These are phyloP conservation scores for Urostyla sp. DNA, from an alignment of 73 alveolate species.

Conservation along the genomic window DNA sequence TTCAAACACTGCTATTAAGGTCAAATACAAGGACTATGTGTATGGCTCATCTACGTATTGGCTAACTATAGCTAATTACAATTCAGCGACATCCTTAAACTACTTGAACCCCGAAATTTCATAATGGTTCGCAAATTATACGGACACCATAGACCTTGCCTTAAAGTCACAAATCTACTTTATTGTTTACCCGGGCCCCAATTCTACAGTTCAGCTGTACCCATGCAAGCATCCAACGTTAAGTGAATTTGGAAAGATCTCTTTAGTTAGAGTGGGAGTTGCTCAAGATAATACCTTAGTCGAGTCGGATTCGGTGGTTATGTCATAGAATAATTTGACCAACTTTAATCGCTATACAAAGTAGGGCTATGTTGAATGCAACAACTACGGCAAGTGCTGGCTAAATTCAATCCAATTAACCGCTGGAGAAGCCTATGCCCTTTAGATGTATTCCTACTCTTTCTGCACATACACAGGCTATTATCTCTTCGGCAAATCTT, in stretches of 20 bases:
- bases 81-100: neutral
- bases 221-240: constrained; percentile 18
- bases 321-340: constrained; percentile 24
- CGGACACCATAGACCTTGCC: constrained; percentile 26
- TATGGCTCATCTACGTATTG: neutral
- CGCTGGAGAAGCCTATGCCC: constrained; percentile 25
- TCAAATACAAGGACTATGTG: too few species aligned
- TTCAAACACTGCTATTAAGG: too few species aligned
- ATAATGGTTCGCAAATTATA: constrained; percentile 19
- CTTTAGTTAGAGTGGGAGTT: constrained; percentile 38
- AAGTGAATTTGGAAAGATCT: constrained; percentile 26
- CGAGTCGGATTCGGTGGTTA: constrained; percentile 1
- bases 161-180: too few species aligned
- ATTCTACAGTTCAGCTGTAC: constrained; percentile 1
- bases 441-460: constrained; percentile 34
- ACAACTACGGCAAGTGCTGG: constrained; percentile 19
- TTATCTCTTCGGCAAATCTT: constrained; percentile 34
- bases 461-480: neutral
- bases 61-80: neutral
- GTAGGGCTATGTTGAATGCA: constrained; percentile 27
- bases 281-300: constrained; percentile 1
- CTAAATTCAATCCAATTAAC: neutral
- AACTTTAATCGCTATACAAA: neutral
- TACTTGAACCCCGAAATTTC: constrained; percentile 30
- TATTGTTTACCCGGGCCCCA: too few species aligned